Percentiles rank a stretch among this genome's conserved stretches.
Conservation (phyloP, 495 filamentous ascomycete species). For the Penicillium crystallinum region DNA sequence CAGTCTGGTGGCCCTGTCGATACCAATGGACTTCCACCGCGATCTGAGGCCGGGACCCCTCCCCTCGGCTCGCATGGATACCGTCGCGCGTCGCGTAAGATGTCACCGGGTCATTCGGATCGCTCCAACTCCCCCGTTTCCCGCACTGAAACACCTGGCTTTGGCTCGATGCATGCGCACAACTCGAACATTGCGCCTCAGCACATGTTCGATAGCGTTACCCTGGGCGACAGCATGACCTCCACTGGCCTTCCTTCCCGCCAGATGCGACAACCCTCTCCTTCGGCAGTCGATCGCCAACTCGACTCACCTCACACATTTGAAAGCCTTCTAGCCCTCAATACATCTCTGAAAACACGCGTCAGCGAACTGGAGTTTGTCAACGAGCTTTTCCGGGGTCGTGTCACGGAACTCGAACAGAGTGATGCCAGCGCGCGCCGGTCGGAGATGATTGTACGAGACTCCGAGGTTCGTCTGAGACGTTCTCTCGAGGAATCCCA, state of each 20-base stretch:
- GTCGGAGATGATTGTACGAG: slow-evolving; percentile 51
- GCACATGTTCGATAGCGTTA: slow-evolving; percentile 71
- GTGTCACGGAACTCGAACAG: slow-evolving; percentile 79
- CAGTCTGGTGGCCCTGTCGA: slow-evolving; percentile 50
- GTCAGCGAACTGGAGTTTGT: slow-evolving; percentile 94
- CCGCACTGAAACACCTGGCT: slow-evolving; percentile 74
- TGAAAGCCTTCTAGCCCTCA: slow-evolving; percentile 69
- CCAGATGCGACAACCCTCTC: slow-evolving; percentile 58
- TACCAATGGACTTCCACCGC: slow-evolving; percentile 51
- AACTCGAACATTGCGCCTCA: slow-evolving; percentile 71
- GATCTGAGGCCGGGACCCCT: slow-evolving; percentile 53
- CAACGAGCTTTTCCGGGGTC: slow-evolving; percentile 86
- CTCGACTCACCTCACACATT: slow-evolving; percentile 73
- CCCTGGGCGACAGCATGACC: slow-evolving; percentile 61
- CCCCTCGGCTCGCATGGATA: slow-evolving; percentile 47
- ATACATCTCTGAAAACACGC: slow-evolving; percentile 79
- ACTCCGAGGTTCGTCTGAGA: slow-evolving; percentile 57
- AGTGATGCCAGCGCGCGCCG: slow-evolving; percentile 63
- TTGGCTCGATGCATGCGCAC: slow-evolving; percentile 56
- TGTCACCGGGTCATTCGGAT: slow-evolving; percentile 66
- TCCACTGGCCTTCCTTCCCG: slow-evolving; percentile 50
- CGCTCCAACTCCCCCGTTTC: slow-evolving; percentile 82
- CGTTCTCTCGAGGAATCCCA: slow-evolving; percentile 69
- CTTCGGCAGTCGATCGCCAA: slow-evolving; percentile 70
- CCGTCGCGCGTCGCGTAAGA: slow-evolving; percentile 67